Evolutionary conservation across 495 filamentous ascomycete genomes (phyloP).

Genomic region (Xylaria curta): DNA sequence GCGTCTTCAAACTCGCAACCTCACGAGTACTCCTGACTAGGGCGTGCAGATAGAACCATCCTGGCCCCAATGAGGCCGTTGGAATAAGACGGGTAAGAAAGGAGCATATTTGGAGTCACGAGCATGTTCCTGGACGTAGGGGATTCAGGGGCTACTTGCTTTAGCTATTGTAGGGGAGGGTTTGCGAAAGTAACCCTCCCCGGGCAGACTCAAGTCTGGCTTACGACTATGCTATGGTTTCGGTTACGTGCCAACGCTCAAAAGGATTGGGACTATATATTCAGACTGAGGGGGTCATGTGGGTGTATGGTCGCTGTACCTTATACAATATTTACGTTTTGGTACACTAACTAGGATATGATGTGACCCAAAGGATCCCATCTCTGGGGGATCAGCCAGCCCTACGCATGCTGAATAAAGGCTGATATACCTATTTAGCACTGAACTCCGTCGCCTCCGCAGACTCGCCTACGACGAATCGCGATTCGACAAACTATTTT

Average conservation of each 20-base stretch:
- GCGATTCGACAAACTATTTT: neutral
- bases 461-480: slow-evolving; percentile 15
- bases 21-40: neutral
- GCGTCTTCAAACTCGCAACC: slow-evolving; percentile 3
- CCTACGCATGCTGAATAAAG: slow-evolving; percentile 7
- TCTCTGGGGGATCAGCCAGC: slow-evolving; percentile 17
- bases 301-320: neutral
- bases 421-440: neutral
- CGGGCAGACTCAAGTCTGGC: neutral
- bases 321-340: slow-evolving; percentile 10
- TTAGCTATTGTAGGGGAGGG: neutral
- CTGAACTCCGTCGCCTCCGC: neutral
- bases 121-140: neutral
- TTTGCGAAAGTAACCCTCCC: slow-evolving; percentile 22
- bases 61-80: slow-evolving; percentile 2
- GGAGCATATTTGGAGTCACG: neutral
- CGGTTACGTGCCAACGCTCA: neutral
- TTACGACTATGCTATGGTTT: neutral
- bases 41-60: slow-evolving; percentile 20
- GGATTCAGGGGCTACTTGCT: neutral
- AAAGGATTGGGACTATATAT: slow-evolving; percentile 5
- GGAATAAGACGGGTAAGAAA: neutral
- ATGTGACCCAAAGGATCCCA: slow-evolving; percentile 26
- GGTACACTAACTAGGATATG: neutral
- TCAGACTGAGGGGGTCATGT: slow-evolving; percentile 7